Base-by-base conservation (phyloP, 202 grass and related monocot genomes). In the Schoenoplectus tabernaemontani region DNA sequence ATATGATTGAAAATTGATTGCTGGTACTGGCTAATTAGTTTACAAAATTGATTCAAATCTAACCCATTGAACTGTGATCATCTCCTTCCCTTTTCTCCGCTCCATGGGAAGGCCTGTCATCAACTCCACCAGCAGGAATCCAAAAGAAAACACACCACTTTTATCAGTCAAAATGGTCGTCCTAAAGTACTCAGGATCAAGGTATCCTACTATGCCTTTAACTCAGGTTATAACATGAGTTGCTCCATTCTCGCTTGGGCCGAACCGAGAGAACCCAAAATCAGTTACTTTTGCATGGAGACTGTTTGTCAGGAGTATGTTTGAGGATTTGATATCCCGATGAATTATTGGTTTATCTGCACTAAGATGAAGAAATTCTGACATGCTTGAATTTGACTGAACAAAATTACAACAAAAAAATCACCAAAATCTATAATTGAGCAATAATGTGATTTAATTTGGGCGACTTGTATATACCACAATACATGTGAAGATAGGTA, bases 401-500 rank as follows among this genome's bases (percentile, higher is more conserved):
- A 56, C 4, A 51, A 50, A 9, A 48, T 32, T 1, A 15, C 30
- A 9, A 36, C n/a, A n/a, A n/a, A n/a, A n/a, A n/a, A n/a, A n/a
- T n/a, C n/a, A n/a, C n/a, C n/a, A n/a, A n/a, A n/a, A n/a, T n/a
- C 16, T 1, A 41, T 60, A 10, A 39, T 22, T 19, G 44, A 69
- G 19, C 4, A 44, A 73, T 30, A 69, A 50, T 23, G 24, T 33
- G 12, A 30, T 9, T 17, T 9, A 26, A n/a, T n/a, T 15, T 70
- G 43, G 4, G 63, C 8, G 16, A 2, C 51, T 46, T n/a, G 44
- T 7, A 80, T 48, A 39, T 86, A 95, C 96, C 96, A 48, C 91
- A 95, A 79, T 98, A 98, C 43, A 89, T 92, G 75, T 98, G 96
- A 84, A 98, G 96, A 81, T 98, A 98, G 6, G 96, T 98, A 76